phyloP scores from a whole-genome alignment of 805 yeast genomes.

The Saccharomyces jurei region DNA sequence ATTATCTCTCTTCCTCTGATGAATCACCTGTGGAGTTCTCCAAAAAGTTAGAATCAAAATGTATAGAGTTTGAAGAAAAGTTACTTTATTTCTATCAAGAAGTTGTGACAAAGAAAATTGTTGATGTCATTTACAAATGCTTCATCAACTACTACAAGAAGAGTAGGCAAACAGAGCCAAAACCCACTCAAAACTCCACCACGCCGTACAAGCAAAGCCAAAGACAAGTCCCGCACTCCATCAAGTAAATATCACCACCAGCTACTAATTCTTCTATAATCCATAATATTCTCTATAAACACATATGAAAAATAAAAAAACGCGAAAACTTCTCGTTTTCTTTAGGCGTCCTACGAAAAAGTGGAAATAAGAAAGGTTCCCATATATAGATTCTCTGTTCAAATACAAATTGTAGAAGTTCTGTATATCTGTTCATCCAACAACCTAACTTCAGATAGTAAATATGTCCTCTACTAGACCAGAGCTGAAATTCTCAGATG shows the following conservation, averaged over 20 bases:
- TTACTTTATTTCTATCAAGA: background rate
- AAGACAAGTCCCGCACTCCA: background rate
- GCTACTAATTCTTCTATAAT: background rate
- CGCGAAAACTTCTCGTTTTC: background rate
- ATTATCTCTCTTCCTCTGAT: background rate
- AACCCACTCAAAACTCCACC: background rate
- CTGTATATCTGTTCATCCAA: background rate
- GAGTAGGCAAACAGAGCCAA: background rate
- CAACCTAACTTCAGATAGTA: background rate
- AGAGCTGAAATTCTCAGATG: conserved; percentile 50
- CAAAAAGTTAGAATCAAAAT: background rate
- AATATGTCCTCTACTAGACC: conserved; percentile 38
- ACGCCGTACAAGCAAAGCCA: background rate
- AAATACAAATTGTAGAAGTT: background rate
- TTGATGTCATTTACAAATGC: background rate
- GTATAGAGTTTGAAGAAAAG: background rate
- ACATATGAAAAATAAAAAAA: background rate
- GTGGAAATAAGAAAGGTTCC: background rate
- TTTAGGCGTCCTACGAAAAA: background rate
- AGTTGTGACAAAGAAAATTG: background rate
- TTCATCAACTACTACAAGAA: background rate
- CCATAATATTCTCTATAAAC: background rate
- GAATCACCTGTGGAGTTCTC: background rate
- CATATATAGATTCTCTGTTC: background rate
- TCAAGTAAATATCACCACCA: background rate